Evolutionary conservation across 345 rosid species (phyloP), one percentile per base, ranked within the genome.

Genomic region (Acer campestre): DNA sequence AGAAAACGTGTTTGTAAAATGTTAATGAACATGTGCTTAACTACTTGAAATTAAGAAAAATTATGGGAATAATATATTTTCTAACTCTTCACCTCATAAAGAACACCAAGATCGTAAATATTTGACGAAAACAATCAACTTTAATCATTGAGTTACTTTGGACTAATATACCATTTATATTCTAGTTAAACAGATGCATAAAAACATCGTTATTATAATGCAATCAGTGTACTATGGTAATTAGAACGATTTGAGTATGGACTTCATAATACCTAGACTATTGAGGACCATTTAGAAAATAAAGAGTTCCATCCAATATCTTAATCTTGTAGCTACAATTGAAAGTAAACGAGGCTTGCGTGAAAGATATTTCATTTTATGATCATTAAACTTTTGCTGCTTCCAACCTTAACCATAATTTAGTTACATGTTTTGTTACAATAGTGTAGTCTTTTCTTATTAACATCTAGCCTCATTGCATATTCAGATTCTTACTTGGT

Each of bases 71-170:
- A 42, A 42, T 25, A 61, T 48, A 12, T 67, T 44, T 53, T 23
- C 75, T 84, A 74, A 93, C 94, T 55, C 42, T 75, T 84, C 75
- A 93, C 94, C 94, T 93, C 97, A 75, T 90, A 92, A 74, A 93
- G 89, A 80, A 91, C 86, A 35, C 97, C 95, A 51, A 91, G 92
- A 69, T 85, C 73, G 74, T 91, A 91, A 71, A 91, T 80, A 80
- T 93, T 93, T 22, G 95, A 88, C 25, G 86, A 79, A 79, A 84
- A 77, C 40, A 84, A 83, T 74, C 68, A 71, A 35, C 71, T 79
- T 71, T 84, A 80, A 68, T 82, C 92, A 79, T 73, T 82, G n/a
- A 77, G 81, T 78, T 87, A 90, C 88, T 86, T 90, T 16, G 92
- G 93, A 79, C 90, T 80, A 74, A 77, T 74, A 82, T 93, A 91